Evolutionary conservation across 495 filamentous ascomycete genomes (phyloP).

Genomic region (Trichoderma erinaceum): DNA sequence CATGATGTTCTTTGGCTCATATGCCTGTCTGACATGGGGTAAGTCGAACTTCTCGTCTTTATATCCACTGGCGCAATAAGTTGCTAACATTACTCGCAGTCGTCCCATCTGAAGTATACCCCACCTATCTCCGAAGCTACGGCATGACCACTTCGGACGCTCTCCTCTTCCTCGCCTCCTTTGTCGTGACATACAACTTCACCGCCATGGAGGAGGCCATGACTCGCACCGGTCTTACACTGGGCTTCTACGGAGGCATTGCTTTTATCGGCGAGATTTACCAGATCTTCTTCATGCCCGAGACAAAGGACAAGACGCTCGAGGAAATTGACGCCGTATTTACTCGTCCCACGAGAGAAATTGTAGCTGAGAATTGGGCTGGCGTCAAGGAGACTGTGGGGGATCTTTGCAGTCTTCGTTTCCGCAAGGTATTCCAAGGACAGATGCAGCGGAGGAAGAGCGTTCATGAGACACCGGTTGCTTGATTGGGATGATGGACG

Average conservation of each 20-base stretch:
- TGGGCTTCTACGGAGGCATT: constrained; percentile 61
- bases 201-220: constrained; percentile 45
- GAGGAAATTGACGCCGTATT: constrained; percentile 58
- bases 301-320: constrained; percentile 72
- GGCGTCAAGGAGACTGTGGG: constrained; percentile 20
- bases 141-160: constrained; percentile 62
- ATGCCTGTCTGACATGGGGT: constrained; percentile 56
- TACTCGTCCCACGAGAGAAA: constrained; percentile 31
- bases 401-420: constrained; percentile 2
- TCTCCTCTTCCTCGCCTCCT: constrained; percentile 57
- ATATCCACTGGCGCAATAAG: not conserved
- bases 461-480: not conserved
- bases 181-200: constrained; percentile 62
- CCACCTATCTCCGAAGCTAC: constrained; percentile 58
- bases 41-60: not conserved
- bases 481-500: not conserved
- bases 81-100: constrained; percentile 22
- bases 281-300: constrained; percentile 58
- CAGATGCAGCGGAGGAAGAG: constrained; percentile 11
- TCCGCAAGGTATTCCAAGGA: constrained; percentile 2
- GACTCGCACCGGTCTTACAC: constrained; percentile 50
- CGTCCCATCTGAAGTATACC: constrained; percentile 75
- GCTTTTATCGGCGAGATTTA: constrained; percentile 61
- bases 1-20: constrained; percentile 57
- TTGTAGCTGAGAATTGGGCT: constrained; percentile 50